These are phyloP conservation scores for Plasmodium knowlesi DNA, from an alignment of 169 alveolate genomes.

Conservation along the genomic window DNA sequence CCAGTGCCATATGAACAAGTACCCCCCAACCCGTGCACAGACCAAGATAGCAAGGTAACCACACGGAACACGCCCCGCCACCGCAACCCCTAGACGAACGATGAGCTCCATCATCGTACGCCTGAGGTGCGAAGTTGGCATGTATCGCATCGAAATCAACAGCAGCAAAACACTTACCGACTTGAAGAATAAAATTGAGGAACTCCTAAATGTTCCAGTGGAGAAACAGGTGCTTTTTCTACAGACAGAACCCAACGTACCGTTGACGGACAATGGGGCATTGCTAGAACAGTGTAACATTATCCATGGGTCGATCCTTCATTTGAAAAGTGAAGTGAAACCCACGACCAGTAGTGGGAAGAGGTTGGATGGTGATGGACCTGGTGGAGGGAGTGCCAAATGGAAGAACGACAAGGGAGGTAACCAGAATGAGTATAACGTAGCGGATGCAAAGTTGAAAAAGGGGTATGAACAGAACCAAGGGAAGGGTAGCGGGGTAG, in stretches of 20 bases:
- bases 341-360: neutral
- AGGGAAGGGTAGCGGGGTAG: neutral
- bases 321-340: constrained; percentile 29
- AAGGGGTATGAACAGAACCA: neutral
- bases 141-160: constrained; percentile 36
- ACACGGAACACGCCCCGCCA: neutral
- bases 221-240: constrained; percentile 29
- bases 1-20: neutral
- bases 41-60: neutral
- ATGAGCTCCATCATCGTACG: constrained; percentile 48
- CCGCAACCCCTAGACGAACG: neutral
- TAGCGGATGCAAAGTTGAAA: neutral
- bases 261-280: neutral
- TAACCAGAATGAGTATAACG: neutral
- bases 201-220: constrained; percentile 28
- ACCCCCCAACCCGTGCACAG: neutral
- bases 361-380: neutral
- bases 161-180: constrained; percentile 6
- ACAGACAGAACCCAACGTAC: neutral
- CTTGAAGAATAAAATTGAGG: constrained; percentile 44
- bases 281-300: neutral
- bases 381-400: neutral
- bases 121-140: constrained; percentile 20
- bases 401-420: neutral
- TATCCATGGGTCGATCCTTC: constrained; percentile 22